Base-by-base conservation (phyloP, 352 stramenopile species). In the Phytophthora pistaciae region DNA sequence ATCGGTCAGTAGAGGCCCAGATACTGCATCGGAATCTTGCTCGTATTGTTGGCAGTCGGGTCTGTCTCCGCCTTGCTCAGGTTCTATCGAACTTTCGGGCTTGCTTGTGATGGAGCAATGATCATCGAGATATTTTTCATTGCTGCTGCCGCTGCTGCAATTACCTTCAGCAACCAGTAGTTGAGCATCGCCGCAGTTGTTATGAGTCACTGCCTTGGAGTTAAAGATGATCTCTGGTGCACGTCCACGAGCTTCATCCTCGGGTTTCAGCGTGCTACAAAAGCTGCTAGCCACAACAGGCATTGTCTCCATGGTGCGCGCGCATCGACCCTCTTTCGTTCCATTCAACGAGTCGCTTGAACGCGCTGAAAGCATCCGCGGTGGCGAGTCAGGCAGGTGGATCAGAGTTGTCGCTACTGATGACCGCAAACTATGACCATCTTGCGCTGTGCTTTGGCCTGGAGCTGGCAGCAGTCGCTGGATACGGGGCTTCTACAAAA, bases 381-480 rank as follows among this genome's bases (percentile, higher is more conserved):
- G 82, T 1, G 84, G 84, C 1, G 84, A 92, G 58, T 91, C 74
- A 0, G 84, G 82, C 11, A 92, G 52, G n/a, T 79, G 79, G 1
- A 76, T 84, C 74, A 92, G 82, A 42, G 81, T 86, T 20, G 66
- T 77, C 13, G 60, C 20, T 9, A 42, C 57, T 7, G 23, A 56
- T 49, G 74, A 54, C 25, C 10, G 36, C 5, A 54, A 60, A 31
- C 5, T 53, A 14, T 36, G 40, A 21, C 29, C 56, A 27, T 79
- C 67, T 23, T 53, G 48, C 27, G 69, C 18, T n/a, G 56, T 42
- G 10, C 55, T 66, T 58, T 80, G 74, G 16, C 74, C 68, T 18
- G 77, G 75, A 14, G 66, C 53, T 3, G 77, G 49, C 25, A 87
- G 42, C 10, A 85, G 55, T 11, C 77, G 65, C 46, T 82, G 77